Evolutionary conservation across 768 basidiomycete genomes (phyloP).

Genomic region (Boletus fagicola): DNA sequence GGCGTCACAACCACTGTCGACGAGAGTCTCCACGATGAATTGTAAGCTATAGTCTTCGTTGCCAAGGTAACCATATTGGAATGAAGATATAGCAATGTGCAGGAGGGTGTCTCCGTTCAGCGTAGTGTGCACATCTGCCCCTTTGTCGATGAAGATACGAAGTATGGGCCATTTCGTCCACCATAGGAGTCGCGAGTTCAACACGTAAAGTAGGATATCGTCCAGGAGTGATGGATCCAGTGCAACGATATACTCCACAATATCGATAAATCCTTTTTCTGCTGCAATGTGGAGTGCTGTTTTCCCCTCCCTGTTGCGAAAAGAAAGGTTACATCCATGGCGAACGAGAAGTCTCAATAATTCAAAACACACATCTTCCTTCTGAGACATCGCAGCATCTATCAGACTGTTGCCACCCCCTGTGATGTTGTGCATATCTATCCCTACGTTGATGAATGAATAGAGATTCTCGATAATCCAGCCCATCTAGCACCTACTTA

Average conservation of each 20-base stretch:
- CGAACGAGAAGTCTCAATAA: background rate
- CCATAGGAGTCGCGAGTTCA: background rate
- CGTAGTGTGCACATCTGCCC: background rate
- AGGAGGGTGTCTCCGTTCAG: background rate
- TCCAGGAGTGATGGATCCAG: background rate
- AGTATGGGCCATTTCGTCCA: background rate
- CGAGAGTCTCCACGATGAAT: background rate
- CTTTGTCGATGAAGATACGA: background rate
- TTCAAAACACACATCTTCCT: background rate
- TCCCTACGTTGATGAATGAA: background rate
- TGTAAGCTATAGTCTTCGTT: rapidly evolving
- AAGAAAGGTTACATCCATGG: background rate
- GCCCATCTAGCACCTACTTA: background rate
- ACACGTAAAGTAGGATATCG: slow-evolving; percentile 1
- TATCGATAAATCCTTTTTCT: background rate
- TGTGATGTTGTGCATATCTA: background rate
- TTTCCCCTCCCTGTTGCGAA: background rate
- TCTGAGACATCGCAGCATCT: background rate
- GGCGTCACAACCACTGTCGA: slow-evolving; percentile 3
- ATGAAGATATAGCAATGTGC: background rate
- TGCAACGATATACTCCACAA: background rate
- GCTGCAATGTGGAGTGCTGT: background rate
- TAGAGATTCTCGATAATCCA: background rate
- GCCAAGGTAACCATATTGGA: too few relatives aligned
- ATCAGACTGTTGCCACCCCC: background rate